phyloP scores from a whole-genome alignment of 495 filamentous ascomycete species.

The Staphylotrichum tortipilum region DNA sequence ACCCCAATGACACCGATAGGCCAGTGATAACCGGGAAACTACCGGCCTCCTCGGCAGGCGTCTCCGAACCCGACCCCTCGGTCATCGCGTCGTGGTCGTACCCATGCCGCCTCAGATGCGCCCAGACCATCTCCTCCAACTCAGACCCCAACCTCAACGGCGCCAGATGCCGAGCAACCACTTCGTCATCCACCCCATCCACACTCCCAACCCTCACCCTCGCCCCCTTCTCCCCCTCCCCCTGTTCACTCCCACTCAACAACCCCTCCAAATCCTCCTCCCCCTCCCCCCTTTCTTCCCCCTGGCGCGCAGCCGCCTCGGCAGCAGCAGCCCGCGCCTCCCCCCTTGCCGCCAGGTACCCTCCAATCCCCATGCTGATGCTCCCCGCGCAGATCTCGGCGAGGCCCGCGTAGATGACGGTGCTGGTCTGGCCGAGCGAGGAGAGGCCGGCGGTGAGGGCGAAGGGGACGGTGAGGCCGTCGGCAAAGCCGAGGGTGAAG shows the following conservation, averaged over 20 bases:
- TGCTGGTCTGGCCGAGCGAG: slow-evolving; percentile 50
- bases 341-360: slow-evolving; percentile 61
- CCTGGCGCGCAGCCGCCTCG: background rate
- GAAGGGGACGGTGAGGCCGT: slow-evolving; percentile 59
- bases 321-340: slow-evolving; percentile 37
- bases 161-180: background rate
- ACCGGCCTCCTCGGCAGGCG: slow-evolving; percentile 6
- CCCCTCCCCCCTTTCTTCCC: background rate
- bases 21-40: slow-evolving; percentile 29
- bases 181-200: slow-evolving; percentile 1
- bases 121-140: background rate
- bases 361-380: slow-evolving; percentile 64
- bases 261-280: background rate
- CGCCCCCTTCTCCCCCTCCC: background rate
- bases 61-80: background rate
- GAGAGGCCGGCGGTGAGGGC: slow-evolving; percentile 55
- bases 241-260: background rate
- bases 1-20: slow-evolving; percentile 55
- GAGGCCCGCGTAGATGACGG: slow-evolving; percentile 61
- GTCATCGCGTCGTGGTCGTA: background rate
- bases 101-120: background rate
- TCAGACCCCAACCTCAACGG: background rate
- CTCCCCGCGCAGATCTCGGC: slow-evolving; percentile 60
- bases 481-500: slow-evolving; percentile 48
- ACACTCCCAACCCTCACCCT: background rate